Base-by-base conservation (phyloP, 768 basidiomycete species). In the Lactifluus hygrophoroides region DNA sequence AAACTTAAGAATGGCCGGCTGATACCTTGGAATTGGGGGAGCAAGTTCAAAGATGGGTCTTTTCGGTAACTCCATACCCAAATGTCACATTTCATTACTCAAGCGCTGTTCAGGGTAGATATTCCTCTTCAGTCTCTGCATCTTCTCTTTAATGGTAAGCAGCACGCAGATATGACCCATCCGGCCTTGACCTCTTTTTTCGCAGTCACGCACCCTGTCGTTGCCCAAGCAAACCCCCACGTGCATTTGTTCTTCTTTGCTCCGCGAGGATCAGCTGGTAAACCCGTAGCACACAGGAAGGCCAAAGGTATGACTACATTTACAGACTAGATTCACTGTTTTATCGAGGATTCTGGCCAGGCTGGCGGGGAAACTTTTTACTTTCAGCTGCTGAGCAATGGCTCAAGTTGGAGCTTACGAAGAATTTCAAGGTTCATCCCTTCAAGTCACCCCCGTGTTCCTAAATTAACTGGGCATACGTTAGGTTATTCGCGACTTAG, bases 171-270 rank as follows among this genome's bases (percentile, higher is more conserved):
- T 5, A 21, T 42, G 38, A 45, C 7, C 11, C 17, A 25, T 23
- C 21, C 30, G 4, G 46, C 38, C 23, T 25, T 56, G n/a, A 42
- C 43, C 14, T 46, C 17, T 37, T 64, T 7, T 3, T 7, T 3
- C 30, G 23, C 51, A 88, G 93, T 94, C 57, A 94, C 92, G 60
- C 85, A 94, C 72, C 88, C 90, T 3, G 86, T 97, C 51, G 95
- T 98, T 42, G 91, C 89, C 2, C 94, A 97, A 73, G 94, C 90
- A 23, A 99, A 98, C 57, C 84, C 84, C 1, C 88, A 90, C 65
- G 88, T 96, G 8, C 94, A 96, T 70, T 69, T 97, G 19, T 96
- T 96, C 72, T 95, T 96, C 75, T 97, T 95, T 68, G 92, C 92
- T 2, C 88, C 90, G 59, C 76, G 86, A 66, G 93, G 91, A 17